phyloP scores from a whole-genome alignment of 371 early-diverging fungal species.

The Syncephalastrum sp. region DNA sequence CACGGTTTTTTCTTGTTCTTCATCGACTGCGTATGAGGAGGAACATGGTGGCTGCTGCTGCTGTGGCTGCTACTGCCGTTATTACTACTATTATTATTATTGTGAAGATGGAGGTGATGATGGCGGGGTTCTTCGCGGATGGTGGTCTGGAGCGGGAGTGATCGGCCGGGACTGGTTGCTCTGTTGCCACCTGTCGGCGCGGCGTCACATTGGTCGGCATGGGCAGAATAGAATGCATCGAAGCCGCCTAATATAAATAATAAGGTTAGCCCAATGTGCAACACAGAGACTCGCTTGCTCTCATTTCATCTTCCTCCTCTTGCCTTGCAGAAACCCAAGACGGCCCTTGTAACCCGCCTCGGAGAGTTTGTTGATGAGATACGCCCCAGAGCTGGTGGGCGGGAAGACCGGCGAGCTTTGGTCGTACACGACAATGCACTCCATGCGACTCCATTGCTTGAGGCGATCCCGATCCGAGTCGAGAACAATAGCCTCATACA shows the following conservation, averaged over 20 bases:
- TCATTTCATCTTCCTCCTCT: background rate
- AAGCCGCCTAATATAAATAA: constrained; percentile 37
- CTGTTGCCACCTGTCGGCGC: no score
- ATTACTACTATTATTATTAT: background rate
- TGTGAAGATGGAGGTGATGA: background rate
- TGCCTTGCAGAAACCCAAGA: constrained; percentile 52
- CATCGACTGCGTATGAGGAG: background rate
- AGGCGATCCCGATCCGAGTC: constrained; percentile 42
- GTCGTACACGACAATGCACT: constrained; percentile 56
- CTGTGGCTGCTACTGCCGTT: no score
- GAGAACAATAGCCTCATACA: constrained; percentile 50
- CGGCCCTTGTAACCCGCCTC: constrained; percentile 38
- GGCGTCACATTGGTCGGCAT: constrained; percentile 31
- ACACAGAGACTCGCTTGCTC: no score
- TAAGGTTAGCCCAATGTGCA: no score
- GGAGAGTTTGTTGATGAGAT: constrained; percentile 33
- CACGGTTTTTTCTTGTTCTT: background rate
- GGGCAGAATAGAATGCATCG: constrained; percentile 25
- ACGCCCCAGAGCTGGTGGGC: constrained; percentile 42
- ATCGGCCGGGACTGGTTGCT: no score
- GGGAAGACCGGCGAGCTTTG: constrained; percentile 35
- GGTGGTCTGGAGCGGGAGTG: no score
- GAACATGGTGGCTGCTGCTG: no score
- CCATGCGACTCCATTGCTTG: constrained; percentile 41
- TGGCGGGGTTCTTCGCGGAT: no score